Conservation (phyloP, 2,329 filamentous ascomycete genomes). For the Dendryphion nanum region DNA sequence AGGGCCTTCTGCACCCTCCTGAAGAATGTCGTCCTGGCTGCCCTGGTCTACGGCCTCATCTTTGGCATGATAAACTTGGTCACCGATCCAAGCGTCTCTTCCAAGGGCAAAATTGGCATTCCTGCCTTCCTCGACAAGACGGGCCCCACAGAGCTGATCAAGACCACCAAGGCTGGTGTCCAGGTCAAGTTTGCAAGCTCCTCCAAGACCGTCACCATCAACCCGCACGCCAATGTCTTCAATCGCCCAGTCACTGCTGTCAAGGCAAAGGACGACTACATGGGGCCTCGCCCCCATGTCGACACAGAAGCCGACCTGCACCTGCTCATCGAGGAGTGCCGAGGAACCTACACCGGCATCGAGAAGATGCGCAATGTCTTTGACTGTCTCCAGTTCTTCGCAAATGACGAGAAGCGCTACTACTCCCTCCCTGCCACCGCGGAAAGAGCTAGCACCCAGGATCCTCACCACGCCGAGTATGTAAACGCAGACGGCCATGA, state of each 20-base stretch:
- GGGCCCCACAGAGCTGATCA: constrained; percentile 41
- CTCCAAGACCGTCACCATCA: constrained; percentile 46
- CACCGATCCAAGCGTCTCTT: constrained; percentile 39
- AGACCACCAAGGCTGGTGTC: constrained; percentile 41
- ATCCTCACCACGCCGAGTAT: constrained; percentile 45
- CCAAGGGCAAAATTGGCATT: constrained; percentile 43
- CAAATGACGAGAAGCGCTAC: constrained; percentile 50
- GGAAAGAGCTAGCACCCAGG: constrained; percentile 42
- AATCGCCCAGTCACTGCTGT: constrained; percentile 53
- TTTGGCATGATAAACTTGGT: constrained; percentile 43
- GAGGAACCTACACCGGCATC: constrained; percentile 52
- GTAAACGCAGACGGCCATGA: constrained; percentile 42
- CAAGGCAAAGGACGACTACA: constrained; percentile 51
- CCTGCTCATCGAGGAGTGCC: constrained; percentile 52
- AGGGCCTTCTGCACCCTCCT: constrained; percentile 38
- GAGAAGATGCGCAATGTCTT: constrained; percentile 57
- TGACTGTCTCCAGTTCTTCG: constrained; percentile 53
- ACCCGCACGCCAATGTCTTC: constrained; percentile 54
- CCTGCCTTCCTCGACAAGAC: constrained; percentile 43
- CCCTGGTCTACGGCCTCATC: constrained; percentile 42
- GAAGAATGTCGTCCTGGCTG: constrained; percentile 45
- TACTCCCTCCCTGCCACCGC: constrained; percentile 46
- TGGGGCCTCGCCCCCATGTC: constrained; percentile 51
- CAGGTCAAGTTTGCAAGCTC: constrained; percentile 45
- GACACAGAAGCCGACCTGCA: constrained; percentile 55